Evolutionary conservation across 1,284 basidiomycete species (phyloP).

Genomic region (Erythrobasidium hasegawianum): DNA sequence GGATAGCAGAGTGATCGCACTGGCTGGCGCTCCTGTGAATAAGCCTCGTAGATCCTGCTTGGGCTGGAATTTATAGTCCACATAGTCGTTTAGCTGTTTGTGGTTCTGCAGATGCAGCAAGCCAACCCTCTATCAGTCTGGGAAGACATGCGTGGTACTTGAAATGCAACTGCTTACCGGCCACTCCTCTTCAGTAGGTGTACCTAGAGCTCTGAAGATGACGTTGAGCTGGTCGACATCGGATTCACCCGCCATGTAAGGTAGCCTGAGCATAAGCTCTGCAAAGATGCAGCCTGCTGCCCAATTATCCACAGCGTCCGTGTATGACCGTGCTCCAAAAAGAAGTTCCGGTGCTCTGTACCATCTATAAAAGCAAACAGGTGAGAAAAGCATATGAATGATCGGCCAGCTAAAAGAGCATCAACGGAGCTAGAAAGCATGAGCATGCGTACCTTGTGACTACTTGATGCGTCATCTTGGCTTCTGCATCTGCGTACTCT

Average conservation of each 20-base stretch:
- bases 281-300: slow-evolving; percentile 96
- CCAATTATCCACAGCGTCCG: slow-evolving; percentile 86
- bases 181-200: slow-evolving; percentile 95
- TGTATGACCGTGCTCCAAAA: slow-evolving; percentile 81
- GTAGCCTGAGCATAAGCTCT: slow-evolving; percentile 89
- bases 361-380: slow-evolving; percentile 74
- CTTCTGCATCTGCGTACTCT: slow-evolving; percentile 87
- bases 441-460: slow-evolving; percentile 70
- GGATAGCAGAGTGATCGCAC: slow-evolving; percentile 77
- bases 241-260: slow-evolving; percentile 85
- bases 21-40: slow-evolving; percentile 83
- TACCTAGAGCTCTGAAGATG: slow-evolving; percentile 89
- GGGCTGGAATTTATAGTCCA: slow-evolving; percentile 69
- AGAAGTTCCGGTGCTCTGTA: slow-evolving; percentile 93
- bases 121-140: too few species aligned
- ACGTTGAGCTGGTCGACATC: slow-evolving; percentile 96
- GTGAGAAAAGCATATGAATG: too few species aligned
- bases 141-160: too few species aligned
- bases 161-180: slow-evolving; percentile 63
- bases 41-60: slow-evolving; percentile 75
- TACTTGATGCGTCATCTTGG: slow-evolving; percentile 96
- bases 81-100: slow-evolving; percentile 79
- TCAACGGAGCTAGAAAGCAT: too few species aligned
- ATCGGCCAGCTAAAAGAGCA: too few species aligned
- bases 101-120: slow-evolving; percentile 81